Evolutionary conservation across 352 stramenopile genomes (phyloP).

Genomic region (Pythium oligandrum): DNA sequence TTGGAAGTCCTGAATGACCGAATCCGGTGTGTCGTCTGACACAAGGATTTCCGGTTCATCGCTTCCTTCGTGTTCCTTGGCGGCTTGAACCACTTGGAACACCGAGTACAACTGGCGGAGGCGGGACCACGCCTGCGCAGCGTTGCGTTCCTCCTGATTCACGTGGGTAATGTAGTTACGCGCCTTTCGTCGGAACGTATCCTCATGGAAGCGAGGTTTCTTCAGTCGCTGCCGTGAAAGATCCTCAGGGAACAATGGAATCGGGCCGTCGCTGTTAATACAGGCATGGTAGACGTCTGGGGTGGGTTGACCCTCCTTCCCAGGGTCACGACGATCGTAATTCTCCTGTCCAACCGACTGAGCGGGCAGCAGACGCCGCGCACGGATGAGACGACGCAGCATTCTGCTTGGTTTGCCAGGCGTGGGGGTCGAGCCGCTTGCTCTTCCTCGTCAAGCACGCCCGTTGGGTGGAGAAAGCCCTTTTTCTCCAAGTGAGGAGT

Average conservation of each 20-base stretch:
- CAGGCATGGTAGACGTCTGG: conserved; percentile 42
- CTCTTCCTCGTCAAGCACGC: neutral
- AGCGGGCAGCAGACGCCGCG: conserved; percentile 51
- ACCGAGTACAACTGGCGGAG: conserved; percentile 56
- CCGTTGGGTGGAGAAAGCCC: too few species aligned
- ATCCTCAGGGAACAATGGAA: conserved; percentile 17
- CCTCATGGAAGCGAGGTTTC: conserved; percentile 4
- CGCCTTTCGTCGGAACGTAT: conserved; percentile 11
- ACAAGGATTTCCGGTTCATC: conserved; percentile 13
- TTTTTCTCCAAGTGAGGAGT: neutral
- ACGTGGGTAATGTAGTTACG: conserved; percentile 18
- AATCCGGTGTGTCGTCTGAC: conserved; percentile 21
- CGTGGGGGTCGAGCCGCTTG: neutral
- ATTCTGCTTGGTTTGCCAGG: conserved; percentile 21
- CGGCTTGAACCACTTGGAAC: conserved; percentile 34
- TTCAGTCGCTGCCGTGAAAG: conserved; percentile 7
- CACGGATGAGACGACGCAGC: conserved; percentile 54
- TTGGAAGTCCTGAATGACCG: conserved; percentile 44
- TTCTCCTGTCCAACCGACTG: conserved; percentile 57
- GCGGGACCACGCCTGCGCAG: conserved; percentile 48
- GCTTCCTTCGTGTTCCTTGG: conserved; percentile 20
- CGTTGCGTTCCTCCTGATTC: conserved; percentile 40
- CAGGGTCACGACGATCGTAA: conserved; percentile 23
- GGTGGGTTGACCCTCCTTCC: conserved; percentile 15
- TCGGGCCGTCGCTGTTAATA: conserved; percentile 15